Evolutionary conservation across 1,284 basidiomycete species (phyloP).

Genomic region (Inonotus obliquus): DNA sequence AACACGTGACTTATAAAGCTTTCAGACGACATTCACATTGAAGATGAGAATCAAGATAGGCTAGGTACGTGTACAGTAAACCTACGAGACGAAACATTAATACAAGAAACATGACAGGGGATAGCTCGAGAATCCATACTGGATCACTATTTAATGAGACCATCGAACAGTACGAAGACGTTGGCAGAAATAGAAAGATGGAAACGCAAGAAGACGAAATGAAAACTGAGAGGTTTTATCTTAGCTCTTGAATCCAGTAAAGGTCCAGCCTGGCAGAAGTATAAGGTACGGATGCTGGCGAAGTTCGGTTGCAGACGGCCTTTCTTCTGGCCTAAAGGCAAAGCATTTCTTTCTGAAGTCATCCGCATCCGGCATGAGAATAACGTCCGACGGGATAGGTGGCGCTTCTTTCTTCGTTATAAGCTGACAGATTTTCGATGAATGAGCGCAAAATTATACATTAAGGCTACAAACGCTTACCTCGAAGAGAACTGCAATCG

Average conservation of each 20-base stretch:
- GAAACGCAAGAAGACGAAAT: background rate
- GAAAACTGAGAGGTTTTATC: background rate
- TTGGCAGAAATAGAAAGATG: background rate
- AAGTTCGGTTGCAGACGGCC: conserved; percentile 82
- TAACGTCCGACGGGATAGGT: conserved; percentile 82
- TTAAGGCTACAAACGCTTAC: conserved; percentile 36
- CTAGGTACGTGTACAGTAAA: conserved; percentile 1
- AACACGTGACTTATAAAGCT: no score
- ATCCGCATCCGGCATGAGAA: conserved; percentile 69
- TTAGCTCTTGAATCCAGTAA: conserved; percentile 48
- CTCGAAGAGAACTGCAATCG: conserved; percentile 91
- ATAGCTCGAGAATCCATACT: background rate
- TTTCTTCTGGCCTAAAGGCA: conserved; percentile 81
- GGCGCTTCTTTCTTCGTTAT: conserved; percentile 82
- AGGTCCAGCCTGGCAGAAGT: conserved; percentile 74
- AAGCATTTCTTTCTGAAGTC: conserved; percentile 92
- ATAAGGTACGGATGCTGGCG: conserved; percentile 82
- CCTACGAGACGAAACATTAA: background rate
- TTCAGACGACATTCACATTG: background rate
- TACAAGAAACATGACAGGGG: background rate
- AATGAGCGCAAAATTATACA: background rate
- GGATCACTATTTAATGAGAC: background rate
- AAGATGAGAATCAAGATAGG: background rate
- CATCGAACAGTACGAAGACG: background rate
- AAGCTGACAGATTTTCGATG: conserved; percentile 42